Percentiles rank a stretch among this genome's conserved stretches.
phyloP scores from a whole-genome alignment of 2,329 filamentous ascomycete genomes.

The Penicillium freii region DNA sequence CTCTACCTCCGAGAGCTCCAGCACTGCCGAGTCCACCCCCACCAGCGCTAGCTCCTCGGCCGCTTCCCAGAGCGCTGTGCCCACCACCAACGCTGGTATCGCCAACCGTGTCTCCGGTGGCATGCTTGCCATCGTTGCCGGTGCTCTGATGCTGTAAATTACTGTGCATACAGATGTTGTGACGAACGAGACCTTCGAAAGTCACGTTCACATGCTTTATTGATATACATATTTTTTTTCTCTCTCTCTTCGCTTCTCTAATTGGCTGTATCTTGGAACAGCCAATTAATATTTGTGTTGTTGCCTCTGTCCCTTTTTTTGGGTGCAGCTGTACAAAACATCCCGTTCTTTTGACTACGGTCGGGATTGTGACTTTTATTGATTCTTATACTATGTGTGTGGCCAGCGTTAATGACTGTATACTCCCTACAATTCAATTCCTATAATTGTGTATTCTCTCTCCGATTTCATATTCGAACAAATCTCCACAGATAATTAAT shows the following conservation, averaged over 20 bases:
- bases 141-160: slow-evolving; percentile 36
- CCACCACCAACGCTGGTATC: slow-evolving; percentile 33
- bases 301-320: not conserved
- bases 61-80: slow-evolving; percentile 21
- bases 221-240: not conserved
- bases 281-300: not conserved
- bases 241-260: not conserved
- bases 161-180: not conserved
- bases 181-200: not conserved
- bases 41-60: slow-evolving; percentile 17
- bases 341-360: not conserved
- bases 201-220: slow-evolving; percentile 3
- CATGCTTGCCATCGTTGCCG: slow-evolving; percentile 37
- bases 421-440: not conserved
- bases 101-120: slow-evolving; percentile 36
- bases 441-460: not conserved
- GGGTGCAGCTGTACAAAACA: slow-evolving; percentile 1
- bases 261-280: slow-evolving; percentile 4
- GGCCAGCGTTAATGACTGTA: not conserved
- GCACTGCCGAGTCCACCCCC: slow-evolving; percentile 16
- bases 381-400: not conserved
- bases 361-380: not conserved
- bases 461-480: not conserved
- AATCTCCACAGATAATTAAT: not conserved
- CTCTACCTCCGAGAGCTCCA: slow-evolving; percentile 21